These are phyloP conservation scores for Rubia occidens DNA, from an alignment of 305 asterid genomes.

Conservation along the genomic window DNA sequence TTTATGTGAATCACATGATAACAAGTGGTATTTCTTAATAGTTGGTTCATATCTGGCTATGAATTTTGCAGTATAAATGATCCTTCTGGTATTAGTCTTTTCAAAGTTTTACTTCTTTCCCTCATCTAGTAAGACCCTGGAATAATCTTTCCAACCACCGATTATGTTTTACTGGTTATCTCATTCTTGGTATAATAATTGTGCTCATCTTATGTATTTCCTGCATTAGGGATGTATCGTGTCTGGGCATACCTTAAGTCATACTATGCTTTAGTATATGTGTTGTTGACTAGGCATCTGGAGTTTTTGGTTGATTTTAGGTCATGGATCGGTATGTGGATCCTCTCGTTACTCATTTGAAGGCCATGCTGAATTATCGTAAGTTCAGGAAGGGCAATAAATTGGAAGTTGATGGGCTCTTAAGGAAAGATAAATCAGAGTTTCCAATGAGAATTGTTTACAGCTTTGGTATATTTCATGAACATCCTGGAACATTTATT, in stretches of 20 bases:
- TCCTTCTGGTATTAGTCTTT: not conserved
- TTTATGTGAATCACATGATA: not conserved
- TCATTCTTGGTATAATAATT: not conserved
- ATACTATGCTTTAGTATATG: not conserved
- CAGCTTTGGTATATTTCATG: slow-evolving; percentile 87
- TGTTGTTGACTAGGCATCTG: not conserved
- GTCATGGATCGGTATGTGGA: slow-evolving; percentile 97
- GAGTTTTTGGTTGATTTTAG: slow-evolving; percentile 26
- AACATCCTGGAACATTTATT: slow-evolving; percentile 95
- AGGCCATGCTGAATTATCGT: slow-evolving; percentile 79
- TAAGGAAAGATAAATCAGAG: slow-evolving; percentile 69
- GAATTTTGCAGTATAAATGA: not conserved
- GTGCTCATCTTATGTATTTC: not conserved
- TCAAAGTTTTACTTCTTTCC: not conserved
- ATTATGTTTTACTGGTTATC: not conserved
- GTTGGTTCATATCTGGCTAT: not conserved
- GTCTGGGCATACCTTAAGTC: not conserved
- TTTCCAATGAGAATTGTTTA: slow-evolving; percentile 81
- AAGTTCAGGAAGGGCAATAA: slow-evolving; percentile 76
- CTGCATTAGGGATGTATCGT: not conserved
- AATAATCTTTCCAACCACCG: not conserved
- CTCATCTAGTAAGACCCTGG: not conserved
- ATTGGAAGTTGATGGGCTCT: slow-evolving; percentile 79
- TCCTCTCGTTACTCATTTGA: slow-evolving; percentile 86
- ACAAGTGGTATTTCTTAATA: not conserved